Conservation (phyloP, 805 yeast species). For the Henningerozyma blattae region DNA sequence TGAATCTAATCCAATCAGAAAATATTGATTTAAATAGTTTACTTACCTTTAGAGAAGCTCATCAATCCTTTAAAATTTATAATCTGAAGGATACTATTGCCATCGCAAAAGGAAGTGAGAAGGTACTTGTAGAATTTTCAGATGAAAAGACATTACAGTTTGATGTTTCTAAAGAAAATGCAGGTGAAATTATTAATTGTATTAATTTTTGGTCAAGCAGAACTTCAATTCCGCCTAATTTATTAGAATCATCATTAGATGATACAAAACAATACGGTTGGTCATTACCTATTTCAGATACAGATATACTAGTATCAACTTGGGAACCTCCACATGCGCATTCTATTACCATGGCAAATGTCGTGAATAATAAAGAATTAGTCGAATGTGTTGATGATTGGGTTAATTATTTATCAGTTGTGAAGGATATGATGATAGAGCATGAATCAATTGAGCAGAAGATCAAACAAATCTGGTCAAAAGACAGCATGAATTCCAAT, state of each 20-base stretch:
- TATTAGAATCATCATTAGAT: too few species aligned
- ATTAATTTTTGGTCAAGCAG: slow-evolving; percentile 89
- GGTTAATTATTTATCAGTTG: not conserved
- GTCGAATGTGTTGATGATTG: not conserved
- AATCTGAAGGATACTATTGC: too few species aligned
- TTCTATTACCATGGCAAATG: too few species aligned
- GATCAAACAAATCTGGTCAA: slow-evolving; percentile 3
- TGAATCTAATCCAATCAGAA: too few species aligned
- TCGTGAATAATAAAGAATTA: too few species aligned
- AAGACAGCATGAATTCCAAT: slow-evolving; percentile 15
- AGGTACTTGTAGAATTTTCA: slow-evolving; percentile 42
- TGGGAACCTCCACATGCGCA: too few species aligned
- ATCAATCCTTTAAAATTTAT: too few species aligned
- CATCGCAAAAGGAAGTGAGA: slow-evolving; percentile 2
- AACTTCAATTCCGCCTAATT: too few species aligned
- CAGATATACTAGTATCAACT: too few species aligned
- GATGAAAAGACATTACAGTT: slow-evolving; percentile 40
- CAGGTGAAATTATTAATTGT: slow-evolving; percentile 57
- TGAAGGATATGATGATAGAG: not conserved
- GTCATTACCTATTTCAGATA: too few species aligned
- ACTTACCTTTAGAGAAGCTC: not conserved
- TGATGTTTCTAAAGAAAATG: slow-evolving; percentile 34
- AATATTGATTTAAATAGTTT: too few species aligned
- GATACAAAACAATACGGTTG: too few species aligned
- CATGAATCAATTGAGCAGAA: not conserved